Conservation (phyloP, 176 grass and related monocot species). For the Luzula sylvatica region DNA sequence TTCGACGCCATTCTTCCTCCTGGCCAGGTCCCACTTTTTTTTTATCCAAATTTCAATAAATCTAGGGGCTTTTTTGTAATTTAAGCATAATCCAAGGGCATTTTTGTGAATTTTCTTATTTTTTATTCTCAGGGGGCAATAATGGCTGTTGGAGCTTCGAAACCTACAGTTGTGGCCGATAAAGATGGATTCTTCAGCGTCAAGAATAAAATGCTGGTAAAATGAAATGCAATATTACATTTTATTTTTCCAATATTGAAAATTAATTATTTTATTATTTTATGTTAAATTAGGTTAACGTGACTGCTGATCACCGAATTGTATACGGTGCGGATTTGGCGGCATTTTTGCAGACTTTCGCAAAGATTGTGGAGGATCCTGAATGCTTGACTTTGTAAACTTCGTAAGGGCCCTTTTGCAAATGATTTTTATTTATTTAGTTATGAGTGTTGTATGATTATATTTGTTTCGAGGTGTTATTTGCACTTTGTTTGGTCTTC, state of each 20-base stretch:
- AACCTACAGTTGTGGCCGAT: conserved; percentile 55
- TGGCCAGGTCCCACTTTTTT: conserved; percentile 58
- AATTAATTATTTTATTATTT: neutral
- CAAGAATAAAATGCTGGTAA: conserved; percentile 87
- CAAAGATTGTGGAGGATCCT: conserved; percentile 79
- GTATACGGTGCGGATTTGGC: conserved; percentile 90
- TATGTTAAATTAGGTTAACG: conserved; percentile 54
- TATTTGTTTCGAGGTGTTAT: neutral
- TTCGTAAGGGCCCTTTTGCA: conserved; percentile 28
- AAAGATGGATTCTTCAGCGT: conserved; percentile 74
- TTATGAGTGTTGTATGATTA: neutral
- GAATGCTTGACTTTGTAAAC: conserved; percentile 68
- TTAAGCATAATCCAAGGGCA: no score
- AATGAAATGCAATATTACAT: conserved; percentile 7
- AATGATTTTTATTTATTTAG: neutral
- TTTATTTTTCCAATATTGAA: neutral
- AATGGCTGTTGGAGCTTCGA: conserved; percentile 88
- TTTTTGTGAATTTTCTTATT: neutral
- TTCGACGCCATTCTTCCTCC: conserved; percentile 98
- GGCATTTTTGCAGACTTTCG: conserved; percentile 82
- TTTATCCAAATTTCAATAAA: no score
- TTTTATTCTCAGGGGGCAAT: conserved; percentile 67
- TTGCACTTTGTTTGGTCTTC: neutral
- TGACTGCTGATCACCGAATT: conserved; percentile 89
- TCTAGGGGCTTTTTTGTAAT: no score